Percentiles rank a stretch among this genome's conserved stretches.
Conservation (phyloP, 2,329 filamentous ascomycete species). For the Fusarium burgessii region DNA sequence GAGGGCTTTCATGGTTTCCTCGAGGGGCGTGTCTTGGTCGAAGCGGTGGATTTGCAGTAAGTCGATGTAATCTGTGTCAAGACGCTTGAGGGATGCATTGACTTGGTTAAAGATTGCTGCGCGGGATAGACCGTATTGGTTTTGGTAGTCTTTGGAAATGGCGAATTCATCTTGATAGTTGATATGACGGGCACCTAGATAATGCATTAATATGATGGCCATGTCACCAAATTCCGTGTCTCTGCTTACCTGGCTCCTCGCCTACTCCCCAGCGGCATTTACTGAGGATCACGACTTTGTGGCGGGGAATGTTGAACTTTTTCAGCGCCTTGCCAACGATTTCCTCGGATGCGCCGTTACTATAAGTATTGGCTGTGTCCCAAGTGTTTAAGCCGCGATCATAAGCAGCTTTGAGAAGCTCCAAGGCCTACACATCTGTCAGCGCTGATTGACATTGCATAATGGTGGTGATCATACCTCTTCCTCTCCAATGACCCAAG, state of each 20-base stretch:
- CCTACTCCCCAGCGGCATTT: conserved; percentile 38
- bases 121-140: conserved; percentile 38
- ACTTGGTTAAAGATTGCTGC: conserved; percentile 39
- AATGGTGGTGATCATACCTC: too few relatives aligned
- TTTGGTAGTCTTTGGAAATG: conserved; percentile 38
- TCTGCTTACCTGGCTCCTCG: conserved; percentile 25
- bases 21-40: conserved; percentile 57
- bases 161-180: conserved; percentile 20
- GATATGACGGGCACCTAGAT: conserved; percentile 19
- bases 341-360: conserved; percentile 26
- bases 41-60: conserved; percentile 66
- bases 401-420: conserved; percentile 34
- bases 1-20: conserved; percentile 69
- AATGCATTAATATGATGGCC: background rate
- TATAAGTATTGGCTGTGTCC: conserved; percentile 36
- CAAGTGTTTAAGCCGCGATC: conserved; percentile 35
- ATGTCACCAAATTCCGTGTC: too few relatives aligned
- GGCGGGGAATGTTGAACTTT: conserved; percentile 30
- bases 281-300: conserved; percentile 29
- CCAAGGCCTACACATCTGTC: background rate
- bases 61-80: conserved; percentile 61
- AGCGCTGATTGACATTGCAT: background rate
- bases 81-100: conserved; percentile 35
- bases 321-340: conserved; percentile 34
- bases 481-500: conserved; percentile 33